Conservation (phyloP, 163 green algal species). For the Smithsoniella earleae region DNA sequence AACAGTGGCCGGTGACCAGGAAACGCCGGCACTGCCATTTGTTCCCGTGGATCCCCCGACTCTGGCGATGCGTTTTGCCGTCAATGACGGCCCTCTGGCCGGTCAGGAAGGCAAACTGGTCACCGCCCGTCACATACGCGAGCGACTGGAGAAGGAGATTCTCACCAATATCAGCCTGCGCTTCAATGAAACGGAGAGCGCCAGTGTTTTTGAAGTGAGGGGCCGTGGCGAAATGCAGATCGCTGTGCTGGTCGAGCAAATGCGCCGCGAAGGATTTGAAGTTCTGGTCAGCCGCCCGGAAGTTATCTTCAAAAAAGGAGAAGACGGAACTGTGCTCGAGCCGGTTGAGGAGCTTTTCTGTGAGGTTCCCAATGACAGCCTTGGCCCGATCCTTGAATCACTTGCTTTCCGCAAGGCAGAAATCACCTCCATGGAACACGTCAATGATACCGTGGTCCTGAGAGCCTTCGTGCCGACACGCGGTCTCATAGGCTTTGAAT, state of each 20-base stretch:
- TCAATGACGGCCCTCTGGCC: constrained; percentile 75
- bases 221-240: constrained; percentile 86
- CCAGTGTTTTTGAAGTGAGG: constrained; percentile 57
- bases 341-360: constrained; percentile 76
- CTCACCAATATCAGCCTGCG: constrained; percentile 54
- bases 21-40: constrained; percentile 47
- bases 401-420: constrained; percentile 52
- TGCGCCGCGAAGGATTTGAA: constrained; percentile 77
- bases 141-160: constrained; percentile 60
- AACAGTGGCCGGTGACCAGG: constrained; percentile 41
- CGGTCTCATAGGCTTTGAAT: constrained; percentile 69
- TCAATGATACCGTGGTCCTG: constrained; percentile 13
- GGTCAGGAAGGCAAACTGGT: constrained; percentile 66
- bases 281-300: constrained; percentile 61
- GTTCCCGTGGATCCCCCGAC: constrained; percentile 75
- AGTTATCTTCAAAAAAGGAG: constrained; percentile 51
- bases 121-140: constrained; percentile 69
- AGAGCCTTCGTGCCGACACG: constrained; percentile 46
- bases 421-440: constrained; percentile 20
- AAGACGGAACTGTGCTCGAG: constrained; percentile 56
- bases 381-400: constrained; percentile 65
- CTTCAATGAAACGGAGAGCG: neutral
- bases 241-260: constrained; percentile 74
- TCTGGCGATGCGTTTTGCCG: constrained; percentile 72
- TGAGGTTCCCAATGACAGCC: constrained; percentile 51